Evolutionary conservation across 768 basidiomycete genomes (phyloP), one percentile per base, ranked within the genome.

Genomic region (Suillus bovinus): DNA sequence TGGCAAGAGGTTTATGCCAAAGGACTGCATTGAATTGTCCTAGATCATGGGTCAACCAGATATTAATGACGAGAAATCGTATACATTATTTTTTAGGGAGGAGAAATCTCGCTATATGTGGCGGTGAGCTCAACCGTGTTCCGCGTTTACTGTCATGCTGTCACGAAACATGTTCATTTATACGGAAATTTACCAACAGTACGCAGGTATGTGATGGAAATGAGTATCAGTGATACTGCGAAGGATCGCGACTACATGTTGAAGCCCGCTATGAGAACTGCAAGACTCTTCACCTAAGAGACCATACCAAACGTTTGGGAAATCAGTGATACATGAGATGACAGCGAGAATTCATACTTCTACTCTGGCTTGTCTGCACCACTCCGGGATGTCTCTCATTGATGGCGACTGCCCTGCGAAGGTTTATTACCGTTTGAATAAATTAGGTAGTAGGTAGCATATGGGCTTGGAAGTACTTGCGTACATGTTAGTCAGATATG

Each of bases 1-100:
- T 83, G 80, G 80, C 71, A 76, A 68, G 76, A 76, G 64, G 78
- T 81, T 29, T 81, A 82, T 64, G 76, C 70, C 13, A 64, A 70
- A 27, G 80, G 81, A 16, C 75, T 83, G 22, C 82, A 83, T 72
- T 83, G 72, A 34, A 57, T 33, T 57, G 29, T 22, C 2, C 27
- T 31, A n/a, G 36, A 33, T 61, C 49, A 61, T 42, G 44, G 27
- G 31, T 39, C 59, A 10, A 31, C 10, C 49, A 3, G 4, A 49
- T 49, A 49, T 16, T 16, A 29, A 27, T 29, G 7, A 50, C 47
- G 17, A 47, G 46, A 49, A 49, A 49, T 49, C 9, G 9, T 17
- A 29, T 49, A 16, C 24, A 16, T 47, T 47, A 8, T 27, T 27
- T 27, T n/a, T n/a, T n/a, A n/a, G n/a, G n/a, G 27, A 16, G 27